phyloP scores from a whole-genome alignment of 1,284 basidiomycete species.

The Vanrija pseudolonga region DNA sequence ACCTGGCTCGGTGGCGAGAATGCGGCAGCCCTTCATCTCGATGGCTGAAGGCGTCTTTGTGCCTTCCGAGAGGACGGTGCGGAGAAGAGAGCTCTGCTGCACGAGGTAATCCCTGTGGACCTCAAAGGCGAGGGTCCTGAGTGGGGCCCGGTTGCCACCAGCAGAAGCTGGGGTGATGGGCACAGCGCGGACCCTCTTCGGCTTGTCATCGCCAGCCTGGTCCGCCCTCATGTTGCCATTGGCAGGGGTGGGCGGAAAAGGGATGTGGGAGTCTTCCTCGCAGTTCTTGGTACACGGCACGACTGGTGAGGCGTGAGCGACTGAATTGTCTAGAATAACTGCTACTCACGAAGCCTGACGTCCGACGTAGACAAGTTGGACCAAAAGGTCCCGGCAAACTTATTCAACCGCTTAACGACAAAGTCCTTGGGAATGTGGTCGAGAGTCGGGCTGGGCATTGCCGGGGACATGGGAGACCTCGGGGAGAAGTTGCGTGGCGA shows the following conservation, averaged over 20 bases:
- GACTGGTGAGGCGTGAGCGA: no score
- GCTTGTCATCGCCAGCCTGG: not conserved
- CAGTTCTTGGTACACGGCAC: no score
- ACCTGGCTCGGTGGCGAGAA: conserved; percentile 1
- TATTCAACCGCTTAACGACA: conserved; percentile 36
- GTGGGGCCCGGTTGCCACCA: not conserved
- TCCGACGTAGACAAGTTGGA: conserved; percentile 36
- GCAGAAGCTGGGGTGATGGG: not conserved
- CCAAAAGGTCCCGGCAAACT: conserved; percentile 39
- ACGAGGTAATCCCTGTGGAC: conserved; percentile 47
- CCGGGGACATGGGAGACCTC: no score
- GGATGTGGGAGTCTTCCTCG: no score
- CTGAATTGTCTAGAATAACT: not conserved
- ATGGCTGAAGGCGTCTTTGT: conserved; percentile 5
- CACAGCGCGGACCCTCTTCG: not conserved
- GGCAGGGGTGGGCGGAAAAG: no score
- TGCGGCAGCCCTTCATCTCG: conserved; percentile 10
- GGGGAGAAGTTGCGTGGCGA: no score
- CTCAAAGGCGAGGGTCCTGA: conserved; percentile 20
- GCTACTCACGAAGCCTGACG: conserved; percentile 40
- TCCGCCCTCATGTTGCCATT: no score
- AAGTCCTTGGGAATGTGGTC: conserved; percentile 11
- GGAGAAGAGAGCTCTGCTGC: conserved; percentile 44
- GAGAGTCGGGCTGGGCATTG: no score
- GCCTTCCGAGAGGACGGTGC: conserved; percentile 30